phyloP scores from a whole-genome alignment of 495 filamentous ascomycete species.

The Lasiosphaeria hispida region DNA sequence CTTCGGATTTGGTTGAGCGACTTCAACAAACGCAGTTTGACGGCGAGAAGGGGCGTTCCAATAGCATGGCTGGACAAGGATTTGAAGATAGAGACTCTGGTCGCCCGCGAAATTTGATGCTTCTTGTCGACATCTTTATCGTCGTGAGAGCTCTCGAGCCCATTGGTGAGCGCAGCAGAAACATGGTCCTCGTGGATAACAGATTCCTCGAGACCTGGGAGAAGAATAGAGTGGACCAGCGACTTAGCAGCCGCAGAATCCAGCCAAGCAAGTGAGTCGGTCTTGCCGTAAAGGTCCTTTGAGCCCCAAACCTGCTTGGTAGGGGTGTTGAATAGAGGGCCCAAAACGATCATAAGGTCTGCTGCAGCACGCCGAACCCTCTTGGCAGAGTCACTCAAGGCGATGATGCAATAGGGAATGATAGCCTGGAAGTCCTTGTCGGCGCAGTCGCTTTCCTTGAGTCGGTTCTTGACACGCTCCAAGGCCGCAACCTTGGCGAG shows the following conservation, averaged over 20 bases:
- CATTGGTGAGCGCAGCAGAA: conserved; percentile 54
- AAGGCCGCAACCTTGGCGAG: conserved; percentile 67
- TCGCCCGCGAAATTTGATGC: conserved; percentile 58
- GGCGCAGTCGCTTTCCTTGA: conserved; percentile 48
- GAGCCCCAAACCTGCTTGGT: conserved; percentile 31
- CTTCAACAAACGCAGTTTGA: conserved; percentile 68
- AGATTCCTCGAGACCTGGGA: conserved; percentile 77
- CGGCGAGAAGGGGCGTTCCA: conserved; percentile 59
- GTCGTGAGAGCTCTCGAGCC: conserved; percentile 48
- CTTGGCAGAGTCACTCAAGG: conserved; percentile 68
- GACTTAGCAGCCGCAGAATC: conserved; percentile 52
- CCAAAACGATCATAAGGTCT: conserved; percentile 54
- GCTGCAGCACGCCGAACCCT: conserved; percentile 74
- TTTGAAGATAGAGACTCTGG: conserved; percentile 63
- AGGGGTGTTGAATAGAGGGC: conserved; percentile 22
- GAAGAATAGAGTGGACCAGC: conserved; percentile 61
- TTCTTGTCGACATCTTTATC: conserved; percentile 46
- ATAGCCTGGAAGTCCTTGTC: conserved; percentile 71
- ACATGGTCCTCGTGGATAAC: conserved; percentile 69
- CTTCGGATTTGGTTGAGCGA: conserved; percentile 69
- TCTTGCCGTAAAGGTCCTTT: conserved; percentile 49
- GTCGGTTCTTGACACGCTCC: conserved; percentile 50
- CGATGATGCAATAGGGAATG: conserved; percentile 71
- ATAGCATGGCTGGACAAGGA: conserved; percentile 74
- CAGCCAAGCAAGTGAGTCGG: conserved; percentile 57